phyloP scores from a whole-genome alignment of 2,329 filamentous ascomycete species.

The Dothideomycetes sp. region DNA sequence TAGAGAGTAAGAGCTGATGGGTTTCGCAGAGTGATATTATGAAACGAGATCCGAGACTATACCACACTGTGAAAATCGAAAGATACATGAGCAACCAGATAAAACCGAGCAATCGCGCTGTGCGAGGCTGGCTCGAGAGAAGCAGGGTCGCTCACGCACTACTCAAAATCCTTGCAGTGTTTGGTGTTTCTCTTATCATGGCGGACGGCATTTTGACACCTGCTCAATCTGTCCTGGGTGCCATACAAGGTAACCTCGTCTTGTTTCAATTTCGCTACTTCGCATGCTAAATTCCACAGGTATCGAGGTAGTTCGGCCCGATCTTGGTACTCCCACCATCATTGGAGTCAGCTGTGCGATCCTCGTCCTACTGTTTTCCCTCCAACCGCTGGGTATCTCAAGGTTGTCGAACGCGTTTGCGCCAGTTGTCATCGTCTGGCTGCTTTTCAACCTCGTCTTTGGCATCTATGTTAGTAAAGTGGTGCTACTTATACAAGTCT shows the following conservation, averaged over 20 bases:
- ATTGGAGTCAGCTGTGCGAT: conserved; percentile 56
- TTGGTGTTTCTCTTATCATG: conserved; percentile 59
- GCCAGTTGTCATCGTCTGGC: conserved; percentile 57
- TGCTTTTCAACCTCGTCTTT: conserved; percentile 50
- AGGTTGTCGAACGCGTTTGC: conserved; percentile 52
- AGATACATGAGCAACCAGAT: conserved; percentile 48
- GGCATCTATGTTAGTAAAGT: conserved; percentile 44
- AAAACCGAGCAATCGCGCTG: conserved; percentile 36
- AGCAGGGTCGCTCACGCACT: conserved; percentile 40
- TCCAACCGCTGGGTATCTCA: conserved; percentile 55
- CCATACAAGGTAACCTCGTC: conserved; percentile 55
- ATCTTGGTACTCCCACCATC: conserved; percentile 46
- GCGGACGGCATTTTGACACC: conserved; percentile 57
- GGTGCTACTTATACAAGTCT: conserved; percentile 14
- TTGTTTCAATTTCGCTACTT: conserved; percentile 9
- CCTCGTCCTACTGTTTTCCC: conserved; percentile 49
- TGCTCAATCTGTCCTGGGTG: conserved; percentile 59
- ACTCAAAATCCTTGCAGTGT: conserved; percentile 51
- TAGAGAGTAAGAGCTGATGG: no score
- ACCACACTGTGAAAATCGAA: conserved; percentile 47
- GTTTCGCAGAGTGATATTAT: conserved; percentile 53
- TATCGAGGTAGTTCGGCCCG: conserved; percentile 44
- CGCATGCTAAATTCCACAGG: conserved; percentile 11
- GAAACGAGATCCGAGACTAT: conserved; percentile 46
- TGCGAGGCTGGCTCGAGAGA: conserved; percentile 49